Percentiles rank a stretch among this genome's conserved stretches.
Evolutionary conservation across 2,329 filamentous ascomycete genomes (phyloP).

Genomic region (Teratosphaeria zuluensis): DNA sequence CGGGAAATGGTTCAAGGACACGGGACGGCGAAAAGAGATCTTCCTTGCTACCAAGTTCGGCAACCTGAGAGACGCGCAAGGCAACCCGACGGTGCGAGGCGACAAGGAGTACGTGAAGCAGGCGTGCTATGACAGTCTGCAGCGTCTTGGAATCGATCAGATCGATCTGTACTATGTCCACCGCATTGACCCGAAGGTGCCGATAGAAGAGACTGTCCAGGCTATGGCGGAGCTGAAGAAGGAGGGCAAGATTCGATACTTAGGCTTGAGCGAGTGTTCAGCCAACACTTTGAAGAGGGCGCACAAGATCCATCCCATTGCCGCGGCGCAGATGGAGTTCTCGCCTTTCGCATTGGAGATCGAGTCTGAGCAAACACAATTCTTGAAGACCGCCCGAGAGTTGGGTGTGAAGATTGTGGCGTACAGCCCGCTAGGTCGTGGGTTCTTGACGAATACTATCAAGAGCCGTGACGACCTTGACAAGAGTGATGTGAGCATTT

Average conservation of each 20-base stretch:
- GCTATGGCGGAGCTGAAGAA: slow-evolving; percentile 38
- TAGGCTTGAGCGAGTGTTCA: slow-evolving; percentile 43
- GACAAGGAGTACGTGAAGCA: slow-evolving; percentile 28
- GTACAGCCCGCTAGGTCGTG: slow-evolving; percentile 32
- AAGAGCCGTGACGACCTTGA: slow-evolving; percentile 30
- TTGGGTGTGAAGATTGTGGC: slow-evolving; percentile 36
- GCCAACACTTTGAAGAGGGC: slow-evolving; percentile 43
- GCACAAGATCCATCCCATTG: slow-evolving; percentile 38
- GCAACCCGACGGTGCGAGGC: slow-evolving; percentile 20
- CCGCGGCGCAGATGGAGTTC: slow-evolving; percentile 47
- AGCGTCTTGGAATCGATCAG: slow-evolving; percentile 27
- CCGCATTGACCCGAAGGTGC: slow-evolving; percentile 33
- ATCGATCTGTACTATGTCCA: slow-evolving; percentile 39
- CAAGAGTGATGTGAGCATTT: slow-evolving; percentile 1
- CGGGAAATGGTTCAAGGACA: slow-evolving; percentile 32
- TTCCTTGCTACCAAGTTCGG: slow-evolving; percentile 34
- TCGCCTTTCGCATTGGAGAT: slow-evolving; percentile 42
- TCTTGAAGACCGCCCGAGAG: slow-evolving; percentile 38
- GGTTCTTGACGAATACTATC: slow-evolving; percentile 35
- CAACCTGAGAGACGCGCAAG: slow-evolving; percentile 12
- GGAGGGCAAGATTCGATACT: slow-evolving; percentile 44
- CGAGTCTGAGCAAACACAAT: slow-evolving; percentile 31
- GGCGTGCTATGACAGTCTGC: slow-evolving; percentile 28
- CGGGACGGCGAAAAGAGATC: slow-evolving; percentile 30
- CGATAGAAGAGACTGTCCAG: slow-evolving; percentile 36